Percentiles rank a stretch among this genome's conserved stretches.
These are phyloP conservation scores for Aspergillus flavus DNA, from an alignment of 2,329 filamentous ascomycete species.

Conservation along the genomic window DNA sequence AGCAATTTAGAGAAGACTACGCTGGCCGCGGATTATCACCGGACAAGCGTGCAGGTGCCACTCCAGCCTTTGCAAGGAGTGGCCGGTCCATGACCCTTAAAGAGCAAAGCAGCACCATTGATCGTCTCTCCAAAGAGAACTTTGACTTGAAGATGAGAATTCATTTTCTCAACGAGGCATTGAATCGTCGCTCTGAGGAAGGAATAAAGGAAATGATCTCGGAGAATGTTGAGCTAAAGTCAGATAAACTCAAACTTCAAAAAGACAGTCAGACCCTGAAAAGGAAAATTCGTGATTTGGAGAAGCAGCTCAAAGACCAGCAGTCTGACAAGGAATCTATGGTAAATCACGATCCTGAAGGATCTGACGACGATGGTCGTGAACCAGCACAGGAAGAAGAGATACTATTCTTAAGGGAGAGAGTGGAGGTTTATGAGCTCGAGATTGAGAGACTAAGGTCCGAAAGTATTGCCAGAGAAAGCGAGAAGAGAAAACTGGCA, in stretches of 20 bases:
- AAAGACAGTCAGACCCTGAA: slow-evolving; percentile 86
- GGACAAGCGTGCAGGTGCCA: slow-evolving; percentile 60
- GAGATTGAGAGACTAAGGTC: slow-evolving; percentile 81
- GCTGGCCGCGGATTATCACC: slow-evolving; percentile 59
- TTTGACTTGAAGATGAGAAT: slow-evolving; percentile 97
- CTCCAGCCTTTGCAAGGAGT: slow-evolving; percentile 54
- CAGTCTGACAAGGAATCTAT: slow-evolving; percentile 49
- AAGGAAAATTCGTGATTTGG: slow-evolving; percentile 79
- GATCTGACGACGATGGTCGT: slow-evolving; percentile 51
- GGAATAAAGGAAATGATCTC: slow-evolving; percentile 97
- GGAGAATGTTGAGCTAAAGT: slow-evolving; percentile 94
- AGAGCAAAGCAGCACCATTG: slow-evolving; percentile 96
- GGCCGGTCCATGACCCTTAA: slow-evolving; percentile 83
- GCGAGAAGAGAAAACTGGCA: slow-evolving; percentile 82
- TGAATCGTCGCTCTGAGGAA: slow-evolving; percentile 93
- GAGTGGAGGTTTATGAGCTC: slow-evolving; percentile 79
- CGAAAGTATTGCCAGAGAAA: slow-evolving; percentile 76
- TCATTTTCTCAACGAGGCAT: slow-evolving; percentile 90
- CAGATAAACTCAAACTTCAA: slow-evolving; percentile 82
- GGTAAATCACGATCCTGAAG: slow-evolving; percentile 44
- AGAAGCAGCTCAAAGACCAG: slow-evolving; percentile 71
- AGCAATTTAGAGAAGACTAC: slow-evolving; percentile 77
- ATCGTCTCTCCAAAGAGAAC: slow-evolving; percentile 94
- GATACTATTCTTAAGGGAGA: slow-evolving; percentile 78
- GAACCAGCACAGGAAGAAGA: slow-evolving; percentile 73